A percentile compares a stretch with the other conserved stretches of the same genome.
These are phyloP conservation scores for Kwoniella newhampshirensis DNA, from an alignment of 768 basidiomycete genomes.

Conservation along the genomic window DNA sequence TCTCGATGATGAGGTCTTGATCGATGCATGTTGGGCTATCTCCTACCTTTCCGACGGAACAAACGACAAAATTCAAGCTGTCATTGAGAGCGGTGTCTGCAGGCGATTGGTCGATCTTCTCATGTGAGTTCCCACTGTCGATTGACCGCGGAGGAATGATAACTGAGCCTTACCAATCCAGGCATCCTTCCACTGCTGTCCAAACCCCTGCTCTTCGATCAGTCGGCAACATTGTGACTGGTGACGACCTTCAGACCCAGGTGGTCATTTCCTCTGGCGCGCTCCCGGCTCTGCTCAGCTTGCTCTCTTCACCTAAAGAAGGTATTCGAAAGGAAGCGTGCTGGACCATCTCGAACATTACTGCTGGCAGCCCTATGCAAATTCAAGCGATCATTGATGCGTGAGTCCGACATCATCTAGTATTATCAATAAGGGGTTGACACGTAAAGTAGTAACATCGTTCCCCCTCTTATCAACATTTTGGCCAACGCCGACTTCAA, in stretches of 20 bases:
- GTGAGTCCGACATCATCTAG: no score
- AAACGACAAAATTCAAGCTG: constrained; percentile 99
- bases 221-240: constrained; percentile 98
- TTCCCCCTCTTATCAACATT: constrained; percentile 97
- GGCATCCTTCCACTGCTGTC: constrained; percentile 70
- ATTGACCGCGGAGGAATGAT: not conserved
- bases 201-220: constrained; percentile 98
- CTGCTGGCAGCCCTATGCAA: constrained; percentile 93
- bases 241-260: constrained; percentile 98
- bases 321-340: constrained; percentile 99
- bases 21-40: constrained; percentile 99
- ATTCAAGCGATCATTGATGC: constrained; percentile 98
- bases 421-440: no score
- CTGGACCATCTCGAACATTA: constrained; percentile 99
- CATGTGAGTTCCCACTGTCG: constrained; percentile 58
- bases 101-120: constrained; percentile 94
- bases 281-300: constrained; percentile 85
- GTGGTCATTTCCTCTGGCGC: constrained; percentile 98
- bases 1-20: constrained; percentile 96
- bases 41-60: constrained; percentile 98
- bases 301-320: constrained; percentile 94
- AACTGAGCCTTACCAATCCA: constrained; percentile 21
- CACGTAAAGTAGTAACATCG: constrained; percentile 58
- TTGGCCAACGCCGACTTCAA: constrained; percentile 98
- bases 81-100: constrained; percentile 97